Evolutionary conservation across 306 rosid species (phyloP), one percentile per base, ranked within the genome.

Genomic region (Fragaria nilgerrensis): DNA sequence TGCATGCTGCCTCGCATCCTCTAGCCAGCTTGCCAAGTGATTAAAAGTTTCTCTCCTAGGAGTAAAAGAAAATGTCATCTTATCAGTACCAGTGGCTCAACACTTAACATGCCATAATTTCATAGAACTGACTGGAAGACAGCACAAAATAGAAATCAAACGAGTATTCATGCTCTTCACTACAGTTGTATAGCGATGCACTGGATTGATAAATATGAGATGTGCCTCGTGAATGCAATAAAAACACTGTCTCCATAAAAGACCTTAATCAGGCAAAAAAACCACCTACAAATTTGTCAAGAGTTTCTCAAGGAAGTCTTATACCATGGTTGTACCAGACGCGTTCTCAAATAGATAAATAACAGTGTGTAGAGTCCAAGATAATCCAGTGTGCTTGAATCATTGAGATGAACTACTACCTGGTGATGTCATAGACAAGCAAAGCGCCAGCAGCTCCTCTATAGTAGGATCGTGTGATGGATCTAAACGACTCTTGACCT

Each of bases 1-100:
- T 36, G 99, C 99, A 78, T 95, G 99, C 82, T 95, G 98, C 80
- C 99, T 88, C 20, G 99, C 98, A 79, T 95, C 99, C 88, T 95
- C 99, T 82, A 95, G 87, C 99, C 99, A 95, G 88, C 98, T 95
- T 68, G 99, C 99, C 87, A 95, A 85, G 82, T 95, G 99, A 85
- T 95, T 92, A 64, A 95, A 95, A 43, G 99, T 95, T 85, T 95
- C 99, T 86, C 99, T 91, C 97, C 99, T 95, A 75, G 43, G 50
- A 73, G 76, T 52, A 80, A 53, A 70, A 25, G 25, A 64, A 80
- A 66, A 64, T 34, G 39, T n/a, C 32, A 17, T 39, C 59, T 32
- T 22, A 61, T 43, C 58, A 81, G 70, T 69, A 64, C 50, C 72
- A 78, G 59, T 74, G 53, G 48, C 59, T 12, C 13, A 13, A 43